Percentiles rank a stretch among this genome's conserved stretches.
phyloP scores from a whole-genome alignment of 2,329 filamentous ascomycete genomes.

The Fusarium duplospermum region DNA sequence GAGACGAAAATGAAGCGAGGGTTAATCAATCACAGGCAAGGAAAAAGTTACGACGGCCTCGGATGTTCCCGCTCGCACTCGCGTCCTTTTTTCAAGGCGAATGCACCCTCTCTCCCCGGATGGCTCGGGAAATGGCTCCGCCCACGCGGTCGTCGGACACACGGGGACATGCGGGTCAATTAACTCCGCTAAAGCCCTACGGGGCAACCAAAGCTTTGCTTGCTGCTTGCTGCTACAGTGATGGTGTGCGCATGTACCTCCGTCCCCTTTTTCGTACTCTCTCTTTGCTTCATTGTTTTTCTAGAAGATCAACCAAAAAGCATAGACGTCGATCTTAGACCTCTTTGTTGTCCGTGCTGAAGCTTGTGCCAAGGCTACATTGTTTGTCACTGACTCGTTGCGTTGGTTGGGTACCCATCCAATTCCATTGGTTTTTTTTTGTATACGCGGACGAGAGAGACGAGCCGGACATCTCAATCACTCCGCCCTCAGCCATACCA shows the following conservation, averaged over 20 bases:
- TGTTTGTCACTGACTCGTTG: not conserved
- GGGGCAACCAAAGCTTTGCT: not conserved
- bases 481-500: not conserved
- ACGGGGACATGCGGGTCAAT: slow-evolving; percentile 1
- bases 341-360: not conserved
- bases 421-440: not conserved
- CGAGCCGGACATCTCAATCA: not conserved
- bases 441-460: not conserved
- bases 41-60: not conserved
- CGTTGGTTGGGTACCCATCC: not conserved
- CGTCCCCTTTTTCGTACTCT: not conserved
- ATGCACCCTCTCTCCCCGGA: slow-evolving; percentile 1
- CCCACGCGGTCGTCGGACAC: not conserved
- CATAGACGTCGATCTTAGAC: not conserved
- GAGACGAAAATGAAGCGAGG: not conserved
- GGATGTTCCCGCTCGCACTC: not conserved
- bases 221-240: not conserved
- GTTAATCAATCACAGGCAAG: not conserved
- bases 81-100: not conserved
- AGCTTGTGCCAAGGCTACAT: not conserved
- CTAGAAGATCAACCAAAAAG: not conserved
- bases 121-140: slow-evolving; percentile 1
- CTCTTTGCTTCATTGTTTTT: not conserved
- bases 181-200: slow-evolving; percentile 27
- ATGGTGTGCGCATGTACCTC: not conserved